Evolutionary conservation across 192 early-diverging fungal genomes (phyloP).

Genomic region (Chytriomyces sp.): DNA sequence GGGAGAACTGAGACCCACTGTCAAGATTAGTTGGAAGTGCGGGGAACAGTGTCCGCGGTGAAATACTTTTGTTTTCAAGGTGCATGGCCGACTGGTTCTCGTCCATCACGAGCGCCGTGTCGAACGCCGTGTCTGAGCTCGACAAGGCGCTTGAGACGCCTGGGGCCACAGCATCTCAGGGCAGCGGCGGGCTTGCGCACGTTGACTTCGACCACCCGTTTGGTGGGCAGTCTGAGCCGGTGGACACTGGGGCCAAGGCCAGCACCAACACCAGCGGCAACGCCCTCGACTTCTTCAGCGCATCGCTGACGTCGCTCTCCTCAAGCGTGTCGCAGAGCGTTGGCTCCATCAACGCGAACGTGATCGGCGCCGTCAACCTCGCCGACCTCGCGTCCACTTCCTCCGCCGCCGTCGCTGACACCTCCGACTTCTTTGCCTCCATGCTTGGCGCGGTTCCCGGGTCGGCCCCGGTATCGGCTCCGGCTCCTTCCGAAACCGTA

Average conservation of each 20-base stretch:
- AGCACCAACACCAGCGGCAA: background rate
- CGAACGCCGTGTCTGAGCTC: slow-evolving; percentile 70
- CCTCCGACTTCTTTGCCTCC: background rate
- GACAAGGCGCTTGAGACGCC: slow-evolving; percentile 71
- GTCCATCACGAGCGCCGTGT: slow-evolving; percentile 40
- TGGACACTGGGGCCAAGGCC: background rate
- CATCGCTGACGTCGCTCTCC: slow-evolving; percentile 10
- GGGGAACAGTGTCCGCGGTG: no score
- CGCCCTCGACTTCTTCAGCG: background rate
- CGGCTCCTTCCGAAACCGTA: background rate
- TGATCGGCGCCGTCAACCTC: background rate
- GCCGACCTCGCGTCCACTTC: background rate
- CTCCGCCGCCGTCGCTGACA: background rate
- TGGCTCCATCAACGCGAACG: background rate
- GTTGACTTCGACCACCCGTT: background rate
- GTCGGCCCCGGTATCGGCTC: background rate
- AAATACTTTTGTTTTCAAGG: no score
- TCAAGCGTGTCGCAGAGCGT: background rate
- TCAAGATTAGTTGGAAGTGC: no score
- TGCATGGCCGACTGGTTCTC: slow-evolving; percentile 14
- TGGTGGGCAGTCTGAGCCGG: background rate
- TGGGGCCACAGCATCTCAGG: background rate
- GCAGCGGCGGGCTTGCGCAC: background rate
- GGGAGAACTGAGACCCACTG: no score
- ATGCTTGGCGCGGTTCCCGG: background rate